Evolutionary conservation across 208 protist genomes (phyloP).

Genomic region (Naegleria lovaniensis): DNA sequence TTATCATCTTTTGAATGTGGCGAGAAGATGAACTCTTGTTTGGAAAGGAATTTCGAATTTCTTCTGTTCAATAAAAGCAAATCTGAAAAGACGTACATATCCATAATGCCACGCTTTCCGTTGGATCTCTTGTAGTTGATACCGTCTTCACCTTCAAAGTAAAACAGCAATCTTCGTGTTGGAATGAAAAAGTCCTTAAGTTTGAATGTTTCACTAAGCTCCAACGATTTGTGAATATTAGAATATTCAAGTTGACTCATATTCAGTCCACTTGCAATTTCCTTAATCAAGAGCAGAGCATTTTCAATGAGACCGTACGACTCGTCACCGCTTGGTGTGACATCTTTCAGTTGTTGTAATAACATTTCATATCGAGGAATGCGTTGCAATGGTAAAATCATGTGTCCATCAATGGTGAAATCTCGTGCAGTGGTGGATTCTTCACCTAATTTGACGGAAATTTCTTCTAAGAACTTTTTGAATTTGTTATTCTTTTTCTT

Average conservation of each 20-base stretch:
- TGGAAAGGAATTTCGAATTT: background rate
- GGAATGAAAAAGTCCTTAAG: background rate
- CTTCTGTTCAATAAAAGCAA: background rate
- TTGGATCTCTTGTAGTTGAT: background rate
- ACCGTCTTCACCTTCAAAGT: background rate
- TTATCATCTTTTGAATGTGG: background rate
- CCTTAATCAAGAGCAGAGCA: background rate
- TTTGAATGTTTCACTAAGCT: background rate
- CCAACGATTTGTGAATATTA: background rate
- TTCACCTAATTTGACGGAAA: background rate
- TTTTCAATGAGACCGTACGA: background rate
- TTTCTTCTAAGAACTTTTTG: background rate
- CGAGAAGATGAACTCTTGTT: background rate
- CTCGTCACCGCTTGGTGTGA: background rate
- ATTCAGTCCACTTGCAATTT: background rate
- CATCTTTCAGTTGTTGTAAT: background rate
- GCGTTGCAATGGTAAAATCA: background rate
- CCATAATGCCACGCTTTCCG: background rate
- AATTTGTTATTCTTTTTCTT: background rate
- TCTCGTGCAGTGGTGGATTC: background rate
- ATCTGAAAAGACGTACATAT: background rate
- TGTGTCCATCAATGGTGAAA: background rate
- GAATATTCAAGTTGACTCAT: background rate
- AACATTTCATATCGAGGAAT: constrained; percentile 12
- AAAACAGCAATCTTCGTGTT: background rate